Evolutionary conservation across 1,284 basidiomycete species (phyloP), one percentile per base, ranked within the genome.

Genomic region (Cystobasidiaceae sp.): DNA sequence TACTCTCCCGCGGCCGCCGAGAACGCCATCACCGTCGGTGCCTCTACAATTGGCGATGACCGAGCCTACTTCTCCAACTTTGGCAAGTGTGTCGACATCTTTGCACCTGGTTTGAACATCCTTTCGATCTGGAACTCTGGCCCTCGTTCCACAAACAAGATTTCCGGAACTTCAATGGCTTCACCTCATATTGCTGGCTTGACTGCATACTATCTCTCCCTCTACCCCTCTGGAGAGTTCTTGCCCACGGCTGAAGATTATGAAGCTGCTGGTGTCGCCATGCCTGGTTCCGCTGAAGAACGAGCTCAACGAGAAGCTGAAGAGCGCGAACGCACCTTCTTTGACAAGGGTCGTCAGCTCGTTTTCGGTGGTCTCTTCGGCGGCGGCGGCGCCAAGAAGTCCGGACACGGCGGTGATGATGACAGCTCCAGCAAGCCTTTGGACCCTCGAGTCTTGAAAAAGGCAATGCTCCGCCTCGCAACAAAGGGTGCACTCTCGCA

Each of bases 1-100:
- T 62, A 49, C 39, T 60, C 32, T 9, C 90, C 90, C 56, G 90
- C 90, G 28, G 81, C 82, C 9, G 81, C 88, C 19, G 79, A 83
- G 77, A 82, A 85, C 46, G 88, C 90, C 17, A 82, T 94, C 69
- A 93, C 92, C 51, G 89, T 94, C 60, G 92, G 87, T 69, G 90
- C 90, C 25, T 88, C 88, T 3, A 88, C 87, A 27, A 80, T 90
- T 43, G 80, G 77, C 54, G 91, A 96, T 74, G 85, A 87, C 68
- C 85, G 89, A 63, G 92, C 92, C 33, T 91, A 90, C 81, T 94
- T 93, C 81, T 77, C 75, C 68, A 80, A 80, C 75, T 74, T 73
- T 63, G 78, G 78, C 70, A 74, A 74, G 68, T 79, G 78, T 68
- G 78, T 79, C 59, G 88, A 93, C 75, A 71, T 77, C 63, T 77